Conservation (phyloP, 139 green algal species). For the Gonium pectorale region DNA sequence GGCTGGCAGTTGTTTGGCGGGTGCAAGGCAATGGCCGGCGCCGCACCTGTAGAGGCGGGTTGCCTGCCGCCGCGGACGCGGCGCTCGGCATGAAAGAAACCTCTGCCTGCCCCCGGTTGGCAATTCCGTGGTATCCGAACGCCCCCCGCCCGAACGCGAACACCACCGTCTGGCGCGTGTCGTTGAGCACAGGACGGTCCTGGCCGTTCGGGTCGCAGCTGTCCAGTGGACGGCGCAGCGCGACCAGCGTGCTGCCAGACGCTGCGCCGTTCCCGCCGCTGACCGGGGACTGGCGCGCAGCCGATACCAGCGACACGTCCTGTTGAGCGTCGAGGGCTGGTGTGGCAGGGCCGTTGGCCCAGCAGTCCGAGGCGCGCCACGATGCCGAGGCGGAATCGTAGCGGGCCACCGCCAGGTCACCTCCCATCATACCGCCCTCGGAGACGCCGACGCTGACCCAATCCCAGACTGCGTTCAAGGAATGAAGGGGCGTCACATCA, state of each 20-base stretch:
- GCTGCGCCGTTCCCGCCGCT: too few relatives aligned
- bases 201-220: not conserved
- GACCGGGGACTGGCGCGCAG: not conserved
- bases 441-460: conserved; percentile 15
- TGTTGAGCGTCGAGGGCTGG: not conserved
- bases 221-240: not conserved
- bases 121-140: conserved; percentile 12
- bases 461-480: not conserved
- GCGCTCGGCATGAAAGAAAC: not conserved
- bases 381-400: not conserved
- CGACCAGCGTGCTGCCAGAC: conserved; percentile 17
- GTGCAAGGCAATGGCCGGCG: not conserved
- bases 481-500: too few relatives aligned
- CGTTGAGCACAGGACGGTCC: conserved; percentile 18
- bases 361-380: conserved; percentile 11
- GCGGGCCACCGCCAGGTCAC: conserved; percentile 3
- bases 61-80: too few relatives aligned
- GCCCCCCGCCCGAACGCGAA: not conserved
- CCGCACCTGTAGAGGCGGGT: not conserved
- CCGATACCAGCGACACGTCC: not conserved
- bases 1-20: too few relatives aligned
- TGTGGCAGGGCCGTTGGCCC: not conserved
- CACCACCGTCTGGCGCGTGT: conserved; percentile 35
- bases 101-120: not conserved
- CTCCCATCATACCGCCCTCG: conserved; percentile 32